A percentile compares a stretch with the other conserved stretches of the same genome.
phyloP scores from a whole-genome alignment of 2,329 filamentous ascomycete genomes.

The Mariannaea sp. region DNA sequence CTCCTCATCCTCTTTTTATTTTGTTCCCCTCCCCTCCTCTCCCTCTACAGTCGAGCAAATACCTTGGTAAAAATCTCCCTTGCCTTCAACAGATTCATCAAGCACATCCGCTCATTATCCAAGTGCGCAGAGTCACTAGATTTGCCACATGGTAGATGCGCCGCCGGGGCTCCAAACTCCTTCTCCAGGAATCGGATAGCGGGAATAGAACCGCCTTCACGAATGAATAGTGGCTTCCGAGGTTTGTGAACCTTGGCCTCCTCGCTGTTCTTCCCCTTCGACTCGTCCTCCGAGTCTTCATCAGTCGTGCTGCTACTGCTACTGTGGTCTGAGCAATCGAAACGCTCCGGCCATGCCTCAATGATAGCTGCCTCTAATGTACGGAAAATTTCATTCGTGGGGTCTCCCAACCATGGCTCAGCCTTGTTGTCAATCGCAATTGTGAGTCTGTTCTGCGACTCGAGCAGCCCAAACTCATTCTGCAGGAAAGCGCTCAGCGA shows the following conservation, averaged over 20 bases:
- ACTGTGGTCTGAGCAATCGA: slow-evolving; percentile 35
- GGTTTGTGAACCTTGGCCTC: slow-evolving; percentile 36
- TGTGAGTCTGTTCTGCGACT: slow-evolving; percentile 78
- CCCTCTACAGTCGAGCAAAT: slow-evolving; percentile 67
- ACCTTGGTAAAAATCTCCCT: slow-evolving; percentile 89
- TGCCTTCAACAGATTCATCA: slow-evolving; percentile 88
- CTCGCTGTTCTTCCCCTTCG: slow-evolving; percentile 23
- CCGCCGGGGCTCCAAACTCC: slow-evolving; percentile 87
- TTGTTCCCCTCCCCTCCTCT: background rate
- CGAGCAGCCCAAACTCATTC: slow-evolving; percentile 72
- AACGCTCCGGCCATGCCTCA: slow-evolving; percentile 75
- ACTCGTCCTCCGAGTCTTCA: slow-evolving; percentile 25
- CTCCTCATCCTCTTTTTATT: background rate
- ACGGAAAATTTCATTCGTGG: slow-evolving; percentile 86
- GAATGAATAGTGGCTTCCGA: slow-evolving; percentile 83
- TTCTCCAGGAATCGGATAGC: slow-evolving; percentile 94
- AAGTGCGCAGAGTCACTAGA: slow-evolving; percentile 93
- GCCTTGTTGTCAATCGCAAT: slow-evolving; percentile 91
- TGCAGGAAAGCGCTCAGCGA: slow-evolving; percentile 70
- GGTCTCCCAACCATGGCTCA: slow-evolving; percentile 95
- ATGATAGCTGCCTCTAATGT: slow-evolving; percentile 86
- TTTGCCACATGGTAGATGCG: slow-evolving; percentile 92
- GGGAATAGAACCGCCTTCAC: slow-evolving; percentile 94
- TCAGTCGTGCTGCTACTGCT: slow-evolving; percentile 19
- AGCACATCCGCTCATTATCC: slow-evolving; percentile 89